Percentiles rank a stretch among this genome's conserved stretches.
phyloP scores from a whole-genome alignment of 2,329 filamentous ascomycete species.

The Fusarium haematococcum region DNA sequence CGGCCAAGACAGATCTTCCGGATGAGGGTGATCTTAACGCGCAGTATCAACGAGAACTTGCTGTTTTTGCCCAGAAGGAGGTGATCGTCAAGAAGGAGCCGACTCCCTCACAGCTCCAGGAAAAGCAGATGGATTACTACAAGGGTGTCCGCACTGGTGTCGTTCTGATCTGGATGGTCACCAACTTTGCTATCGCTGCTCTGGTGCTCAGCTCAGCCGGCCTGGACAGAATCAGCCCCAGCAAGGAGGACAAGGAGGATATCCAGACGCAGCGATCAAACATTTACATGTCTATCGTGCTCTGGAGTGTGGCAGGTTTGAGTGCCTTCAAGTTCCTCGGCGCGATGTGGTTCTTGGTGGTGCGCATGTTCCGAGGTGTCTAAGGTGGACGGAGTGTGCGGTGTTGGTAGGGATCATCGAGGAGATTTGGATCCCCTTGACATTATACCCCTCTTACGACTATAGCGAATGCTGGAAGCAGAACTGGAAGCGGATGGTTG shows the following conservation, averaged over 20 bases:
- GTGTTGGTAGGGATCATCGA: constrained; percentile 6
- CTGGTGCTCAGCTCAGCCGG: constrained; percentile 89
- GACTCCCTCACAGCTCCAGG: constrained; percentile 67
- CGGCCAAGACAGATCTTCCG: constrained; percentile 93
- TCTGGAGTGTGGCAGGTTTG: constrained; percentile 89
- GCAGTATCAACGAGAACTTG: constrained; percentile 89
- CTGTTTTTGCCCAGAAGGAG: constrained; percentile 78
- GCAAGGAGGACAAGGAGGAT: constrained; percentile 49
- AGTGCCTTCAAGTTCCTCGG: constrained; percentile 90
- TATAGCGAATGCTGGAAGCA: constrained; percentile 7
- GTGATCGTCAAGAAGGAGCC: constrained; percentile 76
- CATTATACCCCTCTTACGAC: constrained; percentile 46
- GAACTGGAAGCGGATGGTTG: constrained; percentile 18
- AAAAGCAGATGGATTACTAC: constrained; percentile 98
- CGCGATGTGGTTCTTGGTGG: constrained; percentile 91
- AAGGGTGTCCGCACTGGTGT: constrained; percentile 93
- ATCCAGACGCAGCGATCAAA: constrained; percentile 69
- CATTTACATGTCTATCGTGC: constrained; percentile 86
- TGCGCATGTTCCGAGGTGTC: constrained; percentile 83
- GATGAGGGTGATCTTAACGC: constrained; percentile 96
- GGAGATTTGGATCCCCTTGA: constrained; percentile 28
- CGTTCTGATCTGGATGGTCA: constrained; percentile 96
- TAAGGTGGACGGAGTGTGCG: constrained; percentile 47
- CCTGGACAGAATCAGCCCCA: constrained; percentile 72
- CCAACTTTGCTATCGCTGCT: constrained; percentile 89